Evolutionary conservation across 108 stramenopile species (phyloP), one percentile per base, ranked within the genome.

Genomic region (Skeletonema costatum): DNA sequence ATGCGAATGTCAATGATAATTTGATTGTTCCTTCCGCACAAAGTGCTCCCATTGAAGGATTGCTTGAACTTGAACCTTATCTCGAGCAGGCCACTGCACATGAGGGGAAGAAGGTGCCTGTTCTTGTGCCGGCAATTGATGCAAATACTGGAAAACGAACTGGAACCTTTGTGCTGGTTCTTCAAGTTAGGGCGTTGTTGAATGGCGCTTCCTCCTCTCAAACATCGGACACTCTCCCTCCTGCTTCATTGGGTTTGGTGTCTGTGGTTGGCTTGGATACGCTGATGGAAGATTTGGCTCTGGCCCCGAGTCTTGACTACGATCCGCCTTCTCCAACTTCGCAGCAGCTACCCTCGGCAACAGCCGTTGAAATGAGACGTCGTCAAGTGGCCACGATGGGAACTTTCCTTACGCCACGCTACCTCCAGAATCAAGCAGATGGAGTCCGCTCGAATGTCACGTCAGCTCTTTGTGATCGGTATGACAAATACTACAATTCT

Each of bases 341-440:
- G 31, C 39, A 44, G 36, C 10, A 19, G 30, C 35, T 60, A 17
- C 12, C 56, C 12, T 44, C 73, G 2, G 44, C 73, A 16, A 64
- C 31, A 30, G 33, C 56, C 12, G 48, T 64, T 9, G 75, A 64
- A 29, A 68, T 71, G 39, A 70, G 87, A 59, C 87, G 89, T 44
- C 75, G 87, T 46, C 89, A 88, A 70, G 60, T 95, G 30, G 78
- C 77, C 39, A 95, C 94, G 2, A 95, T 95, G 94, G 94, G 94
- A 21, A 70, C 70, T 25, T 95, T 93, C 48, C 59, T 90, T 12
- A 84, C 86, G 12, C 59, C 86, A 3, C 77, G 70, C 38, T 93
- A 85, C 73, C 82, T 93, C 69, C 71, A 84, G 29, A 75, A 82
- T 60, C 92, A 93, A 46, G 61, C 90, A 30, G 44, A 68, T 39